Conservation (phyloP, 495 filamentous ascomycete species). For the Jackrogersella minutella region DNA sequence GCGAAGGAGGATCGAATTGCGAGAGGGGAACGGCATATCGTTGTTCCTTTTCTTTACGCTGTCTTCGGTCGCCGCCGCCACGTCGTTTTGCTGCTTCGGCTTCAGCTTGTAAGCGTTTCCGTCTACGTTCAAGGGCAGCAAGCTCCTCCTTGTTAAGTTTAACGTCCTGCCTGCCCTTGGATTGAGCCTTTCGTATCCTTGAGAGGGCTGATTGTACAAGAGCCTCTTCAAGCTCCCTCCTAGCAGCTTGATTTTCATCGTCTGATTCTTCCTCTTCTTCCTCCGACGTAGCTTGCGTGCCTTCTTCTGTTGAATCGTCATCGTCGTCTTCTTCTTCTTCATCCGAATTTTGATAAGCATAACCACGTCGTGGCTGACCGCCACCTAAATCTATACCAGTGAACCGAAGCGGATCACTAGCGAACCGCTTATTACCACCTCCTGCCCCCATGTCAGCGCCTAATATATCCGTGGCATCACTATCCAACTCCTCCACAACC, state of each 20-base stretch:
- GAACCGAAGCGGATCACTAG: conserved; percentile 68
- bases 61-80: conserved; percentile 30
- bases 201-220: conserved; percentile 76
- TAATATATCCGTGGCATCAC: conserved; percentile 69
- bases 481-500: conserved; percentile 76
- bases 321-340: conserved; percentile 44
- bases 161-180: conserved; percentile 76
- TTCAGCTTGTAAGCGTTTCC: conserved; percentile 65
- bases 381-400: conserved; percentile 66
- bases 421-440: conserved; percentile 54
- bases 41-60: conserved; percentile 47
- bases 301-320: conserved; percentile 61
- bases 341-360: conserved; percentile 58
- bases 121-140: conserved; percentile 72
- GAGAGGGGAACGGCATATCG: conserved; percentile 54
- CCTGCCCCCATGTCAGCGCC: conserved; percentile 59
- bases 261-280: conserved; percentile 63
- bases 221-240: conserved; percentile 65
- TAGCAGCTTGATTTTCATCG: conserved; percentile 59
- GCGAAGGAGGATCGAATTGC: conserved; percentile 45
- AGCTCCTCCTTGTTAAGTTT: conserved; percentile 77
- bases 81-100: conserved; percentile 41
- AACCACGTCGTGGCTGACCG: conserved; percentile 48
- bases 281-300: conserved; percentile 49
- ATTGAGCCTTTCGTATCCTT: conserved; percentile 77